Conservation (phyloP, 169 alveolate species). For the Toxoplasma gondii region DNA sequence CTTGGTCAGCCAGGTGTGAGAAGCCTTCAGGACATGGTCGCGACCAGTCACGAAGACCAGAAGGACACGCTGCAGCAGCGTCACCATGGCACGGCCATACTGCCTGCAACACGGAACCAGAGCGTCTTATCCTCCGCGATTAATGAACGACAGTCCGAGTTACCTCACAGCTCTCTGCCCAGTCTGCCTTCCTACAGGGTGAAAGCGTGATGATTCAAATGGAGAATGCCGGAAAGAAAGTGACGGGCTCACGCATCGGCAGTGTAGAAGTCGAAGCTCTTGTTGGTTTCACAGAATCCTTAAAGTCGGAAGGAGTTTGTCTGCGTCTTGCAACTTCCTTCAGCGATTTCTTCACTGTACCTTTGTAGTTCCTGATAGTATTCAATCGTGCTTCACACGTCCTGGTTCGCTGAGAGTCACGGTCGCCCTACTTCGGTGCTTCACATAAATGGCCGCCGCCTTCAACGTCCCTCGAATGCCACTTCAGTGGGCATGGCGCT, state of each 20-base stretch:
- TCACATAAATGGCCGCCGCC: constrained; percentile 37
- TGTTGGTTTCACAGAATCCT: constrained; percentile 59
- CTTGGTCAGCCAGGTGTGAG: constrained; percentile 31
- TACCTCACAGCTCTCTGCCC: constrained; percentile 65
- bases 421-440: constrained; percentile 53
- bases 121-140: not conserved
- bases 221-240: not conserved
- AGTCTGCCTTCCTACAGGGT: constrained; percentile 39
- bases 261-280: constrained; percentile 52
- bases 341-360: not conserved
- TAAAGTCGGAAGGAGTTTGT: not conserved
- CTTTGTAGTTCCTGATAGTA: not conserved
- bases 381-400: not conserved
- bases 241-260: constrained; percentile 44
- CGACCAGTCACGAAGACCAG: constrained; percentile 37
- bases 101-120: constrained; percentile 1
- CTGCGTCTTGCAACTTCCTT: not conserved
- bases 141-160: not conserved
- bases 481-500: constrained; percentile 51
- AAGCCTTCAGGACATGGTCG: constrained; percentile 64
- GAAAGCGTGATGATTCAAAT: not conserved
- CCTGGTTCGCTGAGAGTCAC: not conserved
- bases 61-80: constrained; percentile 10
- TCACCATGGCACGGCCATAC: constrained; percentile 63
- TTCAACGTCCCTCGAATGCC: constrained; percentile 11